These are phyloP conservation scores for Sambucus nigra DNA, from an alignment of 129 eudicot species.

Conservation along the genomic window DNA sequence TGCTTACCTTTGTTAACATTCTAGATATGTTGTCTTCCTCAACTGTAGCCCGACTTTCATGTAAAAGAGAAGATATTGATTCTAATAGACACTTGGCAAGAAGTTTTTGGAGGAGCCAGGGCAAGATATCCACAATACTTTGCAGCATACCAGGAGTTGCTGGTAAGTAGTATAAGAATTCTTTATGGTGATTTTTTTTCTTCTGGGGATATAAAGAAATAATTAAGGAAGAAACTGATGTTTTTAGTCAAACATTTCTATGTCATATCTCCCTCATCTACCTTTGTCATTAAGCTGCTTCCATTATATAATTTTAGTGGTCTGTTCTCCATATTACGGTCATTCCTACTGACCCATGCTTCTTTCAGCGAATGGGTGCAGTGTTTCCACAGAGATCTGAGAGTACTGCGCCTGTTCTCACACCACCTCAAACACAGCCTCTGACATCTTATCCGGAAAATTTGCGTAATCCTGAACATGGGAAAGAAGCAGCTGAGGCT, in stretches of 20 bases:
- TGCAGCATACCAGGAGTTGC: constrained; percentile 80
- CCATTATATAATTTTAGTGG: too few species aligned
- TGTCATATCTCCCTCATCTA: neutral
- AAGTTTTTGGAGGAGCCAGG: constrained; percentile 83
- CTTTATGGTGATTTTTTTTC: neutral
- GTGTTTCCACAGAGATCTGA: constrained; percentile 81
- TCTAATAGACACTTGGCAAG: constrained; percentile 93
- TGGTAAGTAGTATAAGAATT: constrained; percentile 34
- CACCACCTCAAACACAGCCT: constrained; percentile 71
- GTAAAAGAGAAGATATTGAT: constrained; percentile 85
- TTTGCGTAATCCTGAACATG: constrained; percentile 37
- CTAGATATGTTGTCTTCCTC: constrained; percentile 8
- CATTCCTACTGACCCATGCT: neutral
- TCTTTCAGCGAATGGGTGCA: constrained; percentile 77
- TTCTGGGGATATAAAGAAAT: constrained; percentile 1
- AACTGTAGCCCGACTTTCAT: constrained; percentile 67
- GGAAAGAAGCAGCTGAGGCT: constrained; percentile 54
- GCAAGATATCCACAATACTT: constrained; percentile 86
- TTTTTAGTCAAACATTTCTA: neutral
- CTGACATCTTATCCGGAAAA: constrained; percentile 49
- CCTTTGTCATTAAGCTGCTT: too few species aligned
- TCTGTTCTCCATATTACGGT: neutral
- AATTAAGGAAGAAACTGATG: neutral
- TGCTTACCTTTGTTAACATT: neutral
- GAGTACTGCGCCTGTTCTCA: constrained; percentile 58